A percentile compares a stretch with the other conserved stretches of the same genome.
Conservation (phyloP, 2,329 filamentous ascomycete genomes). For the Fusarium globosum region DNA sequence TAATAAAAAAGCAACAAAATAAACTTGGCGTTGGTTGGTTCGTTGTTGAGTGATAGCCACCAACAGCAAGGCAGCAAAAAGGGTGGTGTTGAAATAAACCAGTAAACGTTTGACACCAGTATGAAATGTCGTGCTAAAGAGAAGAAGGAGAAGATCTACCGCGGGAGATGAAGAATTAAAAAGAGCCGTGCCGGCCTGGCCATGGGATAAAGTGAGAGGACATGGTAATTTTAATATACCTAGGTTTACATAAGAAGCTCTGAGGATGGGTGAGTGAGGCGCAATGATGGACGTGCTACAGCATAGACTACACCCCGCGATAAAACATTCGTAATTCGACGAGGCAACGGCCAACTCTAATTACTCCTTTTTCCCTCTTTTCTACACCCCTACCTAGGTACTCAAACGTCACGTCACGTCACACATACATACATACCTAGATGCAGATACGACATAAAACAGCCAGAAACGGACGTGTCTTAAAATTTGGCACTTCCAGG, state of each 20-base stretch:
- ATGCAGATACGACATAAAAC: background rate
- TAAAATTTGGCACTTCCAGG: background rate
- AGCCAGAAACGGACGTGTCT: conserved; percentile 19
- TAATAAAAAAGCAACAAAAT: background rate
- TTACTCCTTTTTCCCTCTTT: conserved; percentile 5
- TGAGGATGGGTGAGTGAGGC: background rate
- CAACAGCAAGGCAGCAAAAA: background rate
- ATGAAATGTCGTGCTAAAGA: background rate
- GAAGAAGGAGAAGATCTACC: background rate
- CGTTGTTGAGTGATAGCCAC: conserved; percentile 8
- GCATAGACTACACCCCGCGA: background rate
- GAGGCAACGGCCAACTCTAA: conserved; percentile 20
- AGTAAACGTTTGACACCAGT: background rate
- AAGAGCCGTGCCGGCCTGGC: background rate
- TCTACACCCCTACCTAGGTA: background rate
- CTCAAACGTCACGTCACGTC: background rate
- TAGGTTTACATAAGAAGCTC: background rate
- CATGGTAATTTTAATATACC: background rate
- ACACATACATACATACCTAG: background rate
- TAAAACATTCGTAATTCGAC: background rate
- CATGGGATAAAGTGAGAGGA: background rate
- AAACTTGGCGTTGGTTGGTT: background rate
- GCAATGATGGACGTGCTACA: conserved; percentile 2
- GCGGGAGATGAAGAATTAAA: background rate
- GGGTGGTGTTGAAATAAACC: background rate